Conservation (phyloP, 257 asterid species). For the Oldenlandia corymbosa region DNA sequence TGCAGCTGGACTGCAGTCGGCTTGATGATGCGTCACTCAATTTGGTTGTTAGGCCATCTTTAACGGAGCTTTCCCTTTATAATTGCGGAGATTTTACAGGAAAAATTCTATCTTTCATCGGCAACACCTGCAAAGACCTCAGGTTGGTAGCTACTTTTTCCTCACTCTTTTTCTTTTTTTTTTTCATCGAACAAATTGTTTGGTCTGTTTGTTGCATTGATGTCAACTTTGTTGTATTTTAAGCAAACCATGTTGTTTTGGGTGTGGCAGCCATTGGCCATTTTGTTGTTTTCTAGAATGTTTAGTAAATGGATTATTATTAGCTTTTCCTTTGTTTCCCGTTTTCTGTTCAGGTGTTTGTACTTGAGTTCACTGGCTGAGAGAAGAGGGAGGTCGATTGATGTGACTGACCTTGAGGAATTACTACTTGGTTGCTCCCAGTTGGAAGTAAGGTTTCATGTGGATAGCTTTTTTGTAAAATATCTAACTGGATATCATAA, state of each 20-base stretch:
- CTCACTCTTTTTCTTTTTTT: slow-evolving; percentile 5
- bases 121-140: slow-evolving; percentile 65
- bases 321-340: slow-evolving; percentile 16
- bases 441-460: slow-evolving; percentile 80
- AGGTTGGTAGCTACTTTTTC: slow-evolving; percentile 36
- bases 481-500: neutral
- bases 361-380: slow-evolving; percentile 88
- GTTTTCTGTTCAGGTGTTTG: slow-evolving; percentile 61
- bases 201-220: neutral
- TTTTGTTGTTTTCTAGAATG: slow-evolving; percentile 14
- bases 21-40: slow-evolving; percentile 74
- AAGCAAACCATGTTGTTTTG: too few species aligned
- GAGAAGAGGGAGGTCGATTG: slow-evolving; percentile 75
- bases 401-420: slow-evolving; percentile 78
- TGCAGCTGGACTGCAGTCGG: slow-evolving; percentile 77
- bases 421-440: slow-evolving; percentile 84
- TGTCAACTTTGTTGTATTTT: too few species aligned
- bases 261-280: neutral
- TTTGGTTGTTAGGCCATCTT: slow-evolving; percentile 50
- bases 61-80: slow-evolving; percentile 66
- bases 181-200: neutral
- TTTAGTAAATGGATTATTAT: slow-evolving; percentile 22
- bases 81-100: slow-evolving; percentile 81
- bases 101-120: slow-evolving; percentile 59
- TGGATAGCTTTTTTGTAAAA: slow-evolving; percentile 1